phyloP scores from a whole-genome alignment of 192 early-diverging fungal genomes.

The Diversispora eburnea region DNA sequence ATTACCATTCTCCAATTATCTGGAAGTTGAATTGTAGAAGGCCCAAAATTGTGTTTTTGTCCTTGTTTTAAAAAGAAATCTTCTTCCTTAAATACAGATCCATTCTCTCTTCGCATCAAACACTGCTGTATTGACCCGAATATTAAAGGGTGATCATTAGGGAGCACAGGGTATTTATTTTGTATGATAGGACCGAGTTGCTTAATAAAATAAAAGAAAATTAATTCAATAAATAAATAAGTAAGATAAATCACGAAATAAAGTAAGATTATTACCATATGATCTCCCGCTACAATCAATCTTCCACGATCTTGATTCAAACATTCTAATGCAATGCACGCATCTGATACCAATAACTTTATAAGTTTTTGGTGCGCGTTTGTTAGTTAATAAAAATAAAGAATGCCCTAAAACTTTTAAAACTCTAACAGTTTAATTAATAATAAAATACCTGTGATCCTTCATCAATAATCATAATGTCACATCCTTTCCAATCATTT shows the following conservation, averaged over 20 bases:
- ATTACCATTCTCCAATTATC: conserved; percentile 54
- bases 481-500: conserved; percentile 11
- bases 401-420: conserved; percentile 31
- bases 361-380: neutral
- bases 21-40: conserved; percentile 46
- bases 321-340: conserved; percentile 42
- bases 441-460: conserved; percentile 33
- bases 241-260: neutral
- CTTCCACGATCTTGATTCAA: conserved; percentile 34
- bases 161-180: conserved; percentile 38
- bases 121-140: conserved; percentile 51
- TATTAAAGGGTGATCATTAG: conserved; percentile 34
- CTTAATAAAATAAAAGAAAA: neutral
- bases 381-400: conserved; percentile 27
- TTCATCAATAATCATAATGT: conserved; percentile 41
- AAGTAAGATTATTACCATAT: conserved; percentile 28
- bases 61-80: conserved; percentile 34
- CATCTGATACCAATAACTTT: conserved; percentile 45
- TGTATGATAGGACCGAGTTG: conserved; percentile 50
- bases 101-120: conserved; percentile 40
- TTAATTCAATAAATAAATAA: neutral
- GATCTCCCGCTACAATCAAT: conserved; percentile 55
- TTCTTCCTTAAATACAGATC: conserved; percentile 20
- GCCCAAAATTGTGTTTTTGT: conserved; percentile 40
- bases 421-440: neutral